phyloP scores from a whole-genome alignment of 352 stramenopile genomes.

The Pythium apleroticum region DNA sequence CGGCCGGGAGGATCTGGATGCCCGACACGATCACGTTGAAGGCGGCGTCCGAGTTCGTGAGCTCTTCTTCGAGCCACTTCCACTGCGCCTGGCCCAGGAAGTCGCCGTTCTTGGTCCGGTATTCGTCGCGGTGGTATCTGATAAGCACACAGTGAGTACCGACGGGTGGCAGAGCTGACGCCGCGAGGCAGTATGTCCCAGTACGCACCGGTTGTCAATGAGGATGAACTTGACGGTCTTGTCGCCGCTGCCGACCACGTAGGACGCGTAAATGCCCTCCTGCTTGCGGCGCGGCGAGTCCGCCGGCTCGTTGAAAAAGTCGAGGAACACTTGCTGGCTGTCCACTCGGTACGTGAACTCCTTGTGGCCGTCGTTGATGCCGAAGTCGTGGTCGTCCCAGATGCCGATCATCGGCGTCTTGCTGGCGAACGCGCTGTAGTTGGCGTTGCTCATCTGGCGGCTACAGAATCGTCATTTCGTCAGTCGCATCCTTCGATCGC shows the following conservation, averaged over 20 bases:
- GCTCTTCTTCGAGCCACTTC: constrained; percentile 82
- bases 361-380: constrained; percentile 88
- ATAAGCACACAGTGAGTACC: background rate
- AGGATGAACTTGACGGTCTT: constrained; percentile 86
- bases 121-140: constrained; percentile 85
- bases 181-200: too few species aligned
- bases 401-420: constrained; percentile 80
- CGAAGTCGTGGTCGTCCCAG: constrained; percentile 91
- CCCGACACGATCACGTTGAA: constrained; percentile 94
- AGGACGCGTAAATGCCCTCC: constrained; percentile 86
- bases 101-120: constrained; percentile 55
- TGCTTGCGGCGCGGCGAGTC: constrained; percentile 76
- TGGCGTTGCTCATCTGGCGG: constrained; percentile 57
- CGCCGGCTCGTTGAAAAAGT: constrained; percentile 78
- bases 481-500: background rate
- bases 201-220: constrained; percentile 62
- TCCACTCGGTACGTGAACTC: constrained; percentile 67
- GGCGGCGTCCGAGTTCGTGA: constrained; percentile 72
- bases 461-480: constrained; percentile 29
- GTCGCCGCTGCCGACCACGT: constrained; percentile 62
- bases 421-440: constrained; percentile 64
- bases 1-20: constrained; percentile 86
- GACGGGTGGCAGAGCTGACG: too few species aligned
- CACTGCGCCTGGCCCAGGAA: constrained; percentile 82
- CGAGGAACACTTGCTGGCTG: constrained; percentile 84